Base-by-base conservation (phyloP, 306 rosid genomes). In the Quillaja saponaria region DNA sequence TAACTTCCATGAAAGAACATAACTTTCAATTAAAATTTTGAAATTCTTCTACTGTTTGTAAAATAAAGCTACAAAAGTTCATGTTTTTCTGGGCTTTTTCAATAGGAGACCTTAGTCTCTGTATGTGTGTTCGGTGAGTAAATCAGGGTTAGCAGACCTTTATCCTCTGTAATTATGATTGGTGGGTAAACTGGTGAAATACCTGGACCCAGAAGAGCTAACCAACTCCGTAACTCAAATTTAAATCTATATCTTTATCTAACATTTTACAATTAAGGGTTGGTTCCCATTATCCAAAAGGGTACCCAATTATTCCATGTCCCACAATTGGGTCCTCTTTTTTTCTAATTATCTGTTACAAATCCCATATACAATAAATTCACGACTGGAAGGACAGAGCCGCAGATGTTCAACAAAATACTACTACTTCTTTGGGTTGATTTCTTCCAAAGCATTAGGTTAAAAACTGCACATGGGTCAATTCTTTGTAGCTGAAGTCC, bases 91-190 rank as follows among this genome's bases (percentile, higher is more conserved):
- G 21, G 14, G 39, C 49, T 59, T 58, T 59, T 55, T 46, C 28
- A 53, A 52, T 69, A 25, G 34, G 46, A 21, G 1, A 69, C 66
- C 70, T 56, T 73, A 78, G 62, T 49, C 34, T 25, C 4, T 25
- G 4, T 34, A 45, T 46, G 63, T 61, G 49, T 63, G 76, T 56
- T 63, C 55, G 80, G 80, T 72, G 64, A 66, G 66, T 61, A 51
- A 42, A 31, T 38, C 25, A 19, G 51, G 42, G 10, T 73, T 45
- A 4, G 31, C 3, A 2, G 4, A 4, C 2, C 31, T 4, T 25
- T 25, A 25, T 25, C 31, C 13, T 39, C 44, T 12, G 10, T 12
- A 7, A 2, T 39, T 39, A 39, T 39, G 44, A 2, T 39, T 39
- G 44, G 44, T 39, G 44, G 44, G 44, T 39, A 39, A 39, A 39